Percentiles rank a stretch among this genome's conserved stretches.
Conservation (phyloP, 2,329 filamentous ascomycete species). For the Xylariaceae sp. region DNA sequence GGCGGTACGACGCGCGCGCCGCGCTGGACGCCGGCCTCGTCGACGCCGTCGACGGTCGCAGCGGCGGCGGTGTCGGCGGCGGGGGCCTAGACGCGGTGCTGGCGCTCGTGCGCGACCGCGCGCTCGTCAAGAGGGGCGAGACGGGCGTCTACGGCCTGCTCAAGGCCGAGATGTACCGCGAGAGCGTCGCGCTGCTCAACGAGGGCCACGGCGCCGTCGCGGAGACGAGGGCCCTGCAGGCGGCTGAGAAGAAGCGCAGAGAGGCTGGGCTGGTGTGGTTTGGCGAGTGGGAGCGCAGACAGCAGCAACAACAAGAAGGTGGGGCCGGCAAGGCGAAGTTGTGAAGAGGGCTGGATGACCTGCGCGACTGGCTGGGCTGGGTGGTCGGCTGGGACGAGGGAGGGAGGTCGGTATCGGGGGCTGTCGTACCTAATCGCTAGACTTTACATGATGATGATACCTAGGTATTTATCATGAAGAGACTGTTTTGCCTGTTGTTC, state of each 20-base stretch:
- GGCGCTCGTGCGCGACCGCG: conserved; percentile 49
- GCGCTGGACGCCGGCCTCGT: conserved; percentile 61
- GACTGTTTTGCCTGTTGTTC: too few relatives aligned
- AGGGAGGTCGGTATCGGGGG: too few relatives aligned
- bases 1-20: conserved; percentile 54
- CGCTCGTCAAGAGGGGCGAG: conserved; percentile 53
- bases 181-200: conserved; percentile 52
- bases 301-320: too few relatives aligned
- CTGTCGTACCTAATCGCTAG: too few relatives aligned
- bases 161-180: conserved; percentile 70
- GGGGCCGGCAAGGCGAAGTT: conserved; percentile 35
- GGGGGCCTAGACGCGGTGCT: conserved; percentile 54
- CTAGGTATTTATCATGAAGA: too few relatives aligned
- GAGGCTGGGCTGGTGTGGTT: conserved; percentile 39
- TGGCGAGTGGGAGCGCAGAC: conserved; percentile 39
- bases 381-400: too few relatives aligned
- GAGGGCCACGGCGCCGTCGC: conserved; percentile 17
- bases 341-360: conserved; percentile 13
- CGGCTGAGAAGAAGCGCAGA: conserved; percentile 41
- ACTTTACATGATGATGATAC: too few relatives aligned
- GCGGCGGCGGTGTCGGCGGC: too few relatives aligned
- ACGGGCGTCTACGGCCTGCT: conserved; percentile 62
- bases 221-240: conserved; percentile 31
- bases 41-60: conserved; percentile 50
- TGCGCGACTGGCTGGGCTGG: neutral